Evolutionary conservation across 176 grass and related monocot species (phyloP), one percentile per base, ranked within the genome.

Genomic region (Triticum timopheevii): DNA sequence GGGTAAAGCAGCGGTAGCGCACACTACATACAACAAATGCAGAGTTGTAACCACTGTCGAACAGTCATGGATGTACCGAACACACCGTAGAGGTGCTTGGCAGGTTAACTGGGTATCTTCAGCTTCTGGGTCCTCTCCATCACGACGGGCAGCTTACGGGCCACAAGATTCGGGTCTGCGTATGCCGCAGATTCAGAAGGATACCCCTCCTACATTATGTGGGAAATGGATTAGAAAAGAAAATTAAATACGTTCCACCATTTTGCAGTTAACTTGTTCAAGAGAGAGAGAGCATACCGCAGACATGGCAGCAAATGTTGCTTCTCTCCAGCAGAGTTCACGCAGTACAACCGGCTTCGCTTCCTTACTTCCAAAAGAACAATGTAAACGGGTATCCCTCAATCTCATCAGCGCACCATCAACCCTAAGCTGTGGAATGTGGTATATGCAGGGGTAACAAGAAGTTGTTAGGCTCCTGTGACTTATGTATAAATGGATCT

Each of bases 331-430:
- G 88, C 93, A 94, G 27, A 80, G 86, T 58, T 98, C 96, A 69
- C 92, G 87, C 69, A 98, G 92, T 86, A 98, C 86, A 63, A 84
- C 27, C 1, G 93, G 93, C 52, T 66, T 85, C 3, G 63, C 58
- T 77, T 87, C 81, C 24, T 83, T 83, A 67, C 66, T 91, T 88
- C 83, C 88, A 94, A 98, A 98, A 76, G 88, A 71, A 88, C 92
- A 96, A 78, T 98, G 87, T 73, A 95, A 73, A 45, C 93, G 90
- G 76, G 93, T 94, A 72, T 98, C 93, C 79, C 96, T 89, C 86
- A 98, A 90, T 61, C 93, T 95, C 90, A 98, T 95, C 59, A 98
- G 84, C 49, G 88, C 92, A 56, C 96, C 92, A 88, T 95, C 93
- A 82, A 98, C 92, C 86, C 93, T 92, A 67, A 98, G 96, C 92